phyloP scores from a whole-genome alignment of 345 rosid species.

The Lumnitzera racemosa region DNA sequence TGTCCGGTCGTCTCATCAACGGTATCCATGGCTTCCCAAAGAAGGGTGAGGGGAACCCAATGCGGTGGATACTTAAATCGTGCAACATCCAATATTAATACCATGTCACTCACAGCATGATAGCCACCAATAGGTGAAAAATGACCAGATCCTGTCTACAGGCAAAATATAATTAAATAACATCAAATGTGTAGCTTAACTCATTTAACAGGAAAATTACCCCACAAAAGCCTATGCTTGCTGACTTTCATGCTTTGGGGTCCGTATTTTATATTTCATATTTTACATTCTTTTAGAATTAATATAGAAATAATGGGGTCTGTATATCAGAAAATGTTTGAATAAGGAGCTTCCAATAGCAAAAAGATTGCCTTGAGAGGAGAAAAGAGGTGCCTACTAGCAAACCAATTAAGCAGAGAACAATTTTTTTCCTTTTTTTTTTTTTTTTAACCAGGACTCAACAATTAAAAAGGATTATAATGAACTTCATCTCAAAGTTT shows the following conservation, averaged over 20 bases:
- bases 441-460: too few relatives aligned
- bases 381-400: too few relatives aligned
- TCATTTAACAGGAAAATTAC: background rate
- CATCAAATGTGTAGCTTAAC: background rate
- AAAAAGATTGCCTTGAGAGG: too few relatives aligned
- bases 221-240: background rate
- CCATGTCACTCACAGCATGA: slow-evolving; percentile 79
- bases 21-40: slow-evolving; percentile 79
- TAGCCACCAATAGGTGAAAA: slow-evolving; percentile 91
- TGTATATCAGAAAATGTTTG: too few relatives aligned
- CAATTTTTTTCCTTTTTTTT: too few relatives aligned
- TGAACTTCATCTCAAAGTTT: too few relatives aligned
- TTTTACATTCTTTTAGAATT: too few relatives aligned
- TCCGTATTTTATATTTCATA: too few relatives aligned
- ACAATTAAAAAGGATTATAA: too few relatives aligned
- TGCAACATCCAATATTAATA: slow-evolving; percentile 81
- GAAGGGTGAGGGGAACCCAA: slow-evolving; percentile 77
- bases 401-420: too few relatives aligned
- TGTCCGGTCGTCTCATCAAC: slow-evolving; percentile 53
- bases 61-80: slow-evolving; percentile 90
- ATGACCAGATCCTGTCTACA: slow-evolving; percentile 79
- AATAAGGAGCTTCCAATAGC: too few relatives aligned
- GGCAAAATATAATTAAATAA: background rate
- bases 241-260: background rate
- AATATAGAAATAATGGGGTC: too few relatives aligned